Percentiles rank a stretch among this genome's conserved stretches.
Evolutionary conservation across 1,284 basidiomycete genomes (phyloP).

Genomic region (Coniferiporia weirii): DNA sequence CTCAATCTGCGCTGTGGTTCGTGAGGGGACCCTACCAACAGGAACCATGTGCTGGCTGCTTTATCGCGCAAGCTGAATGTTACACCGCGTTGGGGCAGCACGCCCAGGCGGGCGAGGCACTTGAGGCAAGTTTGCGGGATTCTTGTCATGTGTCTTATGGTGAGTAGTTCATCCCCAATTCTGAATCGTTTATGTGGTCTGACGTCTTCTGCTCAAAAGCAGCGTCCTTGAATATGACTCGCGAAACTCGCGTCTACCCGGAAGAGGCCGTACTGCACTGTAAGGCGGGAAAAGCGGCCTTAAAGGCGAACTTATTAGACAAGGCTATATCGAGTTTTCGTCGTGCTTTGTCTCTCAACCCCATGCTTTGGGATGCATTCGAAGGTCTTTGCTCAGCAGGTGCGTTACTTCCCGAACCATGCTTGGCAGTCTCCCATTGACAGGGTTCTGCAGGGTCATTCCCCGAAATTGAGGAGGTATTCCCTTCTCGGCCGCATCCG

Average conservation of each 20-base stretch:
- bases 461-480: constrained; percentile 64
- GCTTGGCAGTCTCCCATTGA: constrained; percentile 19
- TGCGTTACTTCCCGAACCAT: constrained; percentile 32
- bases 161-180: background rate
- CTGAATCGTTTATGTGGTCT: background rate
- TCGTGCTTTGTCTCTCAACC: constrained; percentile 69
- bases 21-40: constrained; percentile 53
- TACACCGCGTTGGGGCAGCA: constrained; percentile 68
- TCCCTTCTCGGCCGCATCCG: constrained; percentile 61
- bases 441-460: constrained; percentile 44
- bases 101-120: constrained; percentile 63
- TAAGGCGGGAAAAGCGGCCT: constrained; percentile 62
- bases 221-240: constrained; percentile 1
- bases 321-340: constrained; percentile 69
- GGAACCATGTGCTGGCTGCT: constrained; percentile 66
- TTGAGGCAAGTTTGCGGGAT: constrained; percentile 56
- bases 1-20: constrained; percentile 71
- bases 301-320: constrained; percentile 71
- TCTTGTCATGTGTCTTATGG: constrained; percentile 35
- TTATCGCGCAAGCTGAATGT: constrained; percentile 75
- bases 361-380: constrained; percentile 91
- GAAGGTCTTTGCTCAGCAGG: constrained; percentile 83
- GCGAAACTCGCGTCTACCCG: constrained; percentile 46
- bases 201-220: background rate
- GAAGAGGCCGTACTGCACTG: constrained; percentile 64